Base-by-base conservation (phyloP, 2,329 filamentous ascomycete species). In the Laburnicola sp. region DNA sequence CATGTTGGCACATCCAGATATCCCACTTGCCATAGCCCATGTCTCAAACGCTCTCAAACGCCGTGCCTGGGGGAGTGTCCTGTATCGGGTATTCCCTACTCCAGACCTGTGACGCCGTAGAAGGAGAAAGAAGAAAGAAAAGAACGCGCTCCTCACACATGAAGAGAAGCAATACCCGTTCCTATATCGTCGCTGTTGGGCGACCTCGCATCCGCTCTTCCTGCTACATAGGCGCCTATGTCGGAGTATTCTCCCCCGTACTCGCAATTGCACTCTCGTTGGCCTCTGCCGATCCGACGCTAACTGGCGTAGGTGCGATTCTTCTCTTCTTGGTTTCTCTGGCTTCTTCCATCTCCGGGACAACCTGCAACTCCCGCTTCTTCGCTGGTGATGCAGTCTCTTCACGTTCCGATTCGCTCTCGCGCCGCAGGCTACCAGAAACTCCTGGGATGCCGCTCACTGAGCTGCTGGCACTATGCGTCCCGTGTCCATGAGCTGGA, bases 381-480 rank as follows among this genome's bases (percentile, higher is more conserved):
- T 59, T 70, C 6, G 51, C 45, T 6, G 51, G 52, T n/a, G 60
- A 51, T 3, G 45, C 63, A 8, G 57, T 60, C 47, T 73, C 66
- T 45, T 70, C 66, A 41, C 67, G 63, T 30, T 70, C 68, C n/a
- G 69, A 69, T 47, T 73, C 69, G 55, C 65, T 68, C 51, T 66
- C 67, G 57, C 57, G 59, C 44, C 63, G 62, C 4, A 50, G 16
- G 11, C 57, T 43, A 9, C 50, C 49, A 11, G 45, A 38, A 10
- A 56, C 56, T 30, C 82, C 59, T 22, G 66, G 79, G 50, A 80
- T 84, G 25, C 76, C 76, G 57, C 76, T 79, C 26, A 78, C 72
- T n/a, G 77, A 77, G 57, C 77, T 81, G 38, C 79, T 77, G 4
- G 82, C 80, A 62, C 82, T 84, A 44, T 84, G 80, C 4, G 49